Base-by-base conservation (phyloP, 2,329 filamentous ascomycete species). In the Fusarium ramigenum region DNA sequence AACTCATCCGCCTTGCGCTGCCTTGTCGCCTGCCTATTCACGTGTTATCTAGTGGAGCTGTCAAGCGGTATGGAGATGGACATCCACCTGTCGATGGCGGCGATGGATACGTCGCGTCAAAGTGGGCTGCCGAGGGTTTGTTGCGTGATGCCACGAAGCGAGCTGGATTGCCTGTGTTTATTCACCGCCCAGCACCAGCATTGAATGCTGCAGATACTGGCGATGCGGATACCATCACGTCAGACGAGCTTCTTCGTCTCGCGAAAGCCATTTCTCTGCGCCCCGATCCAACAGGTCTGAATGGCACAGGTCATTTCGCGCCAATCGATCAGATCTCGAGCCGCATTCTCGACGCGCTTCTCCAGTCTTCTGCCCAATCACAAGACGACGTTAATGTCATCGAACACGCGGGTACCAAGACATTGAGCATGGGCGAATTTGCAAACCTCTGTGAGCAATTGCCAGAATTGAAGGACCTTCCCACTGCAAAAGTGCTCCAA, bases 91-190 rank as follows among this genome's bases (percentile, higher is more conserved):
- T 46, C 9, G 60, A 63, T 43, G 50, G 49, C 16, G 34, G 36
- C 34, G 74, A 81, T 42, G 82, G 82, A 15, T 83, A 83, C 53
- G 60, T 75, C 4, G 73, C 80, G 4, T 76, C 79, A 5, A 82
- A 82, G 63, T 83, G 81, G 82, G 80, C 74, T 12, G 76, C 74
- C 28, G 82, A 83, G 66, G 58, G 60, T 14, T 75, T 77, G 46
- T 73, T 83, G 5, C 77, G 80, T 50, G 76, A 75, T n/a, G 67
- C 66, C 6, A 36, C 56, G 10, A 30, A 62, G 37, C 53, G 40
- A 36, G 47, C 65, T 30, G 43, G 47, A 15, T 42, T 73, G 7
- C 56, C 57, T 21, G 54, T 63, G 32, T 68, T 46, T 34, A 50
- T 76, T 28, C 72, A 76, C 58, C 66, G 72, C 18, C 58, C 63